Conservation (phyloP, 2,329 filamentous ascomycete species). For the Aspergillus spinulosporus region DNA sequence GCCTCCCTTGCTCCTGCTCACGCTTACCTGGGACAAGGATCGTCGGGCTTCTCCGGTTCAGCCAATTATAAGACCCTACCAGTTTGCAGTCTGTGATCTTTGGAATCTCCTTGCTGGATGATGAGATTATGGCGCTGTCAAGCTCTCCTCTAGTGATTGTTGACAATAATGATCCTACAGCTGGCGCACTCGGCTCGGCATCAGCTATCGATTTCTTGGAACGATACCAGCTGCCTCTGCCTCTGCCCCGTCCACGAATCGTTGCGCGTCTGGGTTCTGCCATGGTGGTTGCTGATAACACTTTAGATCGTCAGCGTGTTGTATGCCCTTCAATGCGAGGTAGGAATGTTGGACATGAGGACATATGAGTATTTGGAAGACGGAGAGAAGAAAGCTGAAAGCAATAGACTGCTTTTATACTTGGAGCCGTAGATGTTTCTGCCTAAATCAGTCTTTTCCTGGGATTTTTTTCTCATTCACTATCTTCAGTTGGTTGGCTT, state of each 20-base stretch:
- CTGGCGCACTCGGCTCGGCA: background rate
- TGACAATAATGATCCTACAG: constrained; percentile 5
- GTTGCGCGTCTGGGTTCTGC: background rate
- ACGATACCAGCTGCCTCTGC: background rate
- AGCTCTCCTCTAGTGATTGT: constrained; percentile 7
- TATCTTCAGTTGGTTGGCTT: background rate
- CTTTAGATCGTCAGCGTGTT: background rate
- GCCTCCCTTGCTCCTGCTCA: background rate
- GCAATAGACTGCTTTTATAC: background rate
- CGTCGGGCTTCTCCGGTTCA: constrained; percentile 4
- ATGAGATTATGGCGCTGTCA: background rate
- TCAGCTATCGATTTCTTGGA: background rate
- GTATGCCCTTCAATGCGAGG: background rate
- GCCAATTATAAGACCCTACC: constrained; percentile 16
- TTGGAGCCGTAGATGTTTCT: background rate
- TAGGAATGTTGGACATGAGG: background rate
- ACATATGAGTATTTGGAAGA: background rate
- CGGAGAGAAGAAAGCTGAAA: background rate
- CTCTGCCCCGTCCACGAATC: background rate
- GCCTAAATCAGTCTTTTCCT: background rate
- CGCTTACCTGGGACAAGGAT: constrained; percentile 14
- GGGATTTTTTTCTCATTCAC: background rate
- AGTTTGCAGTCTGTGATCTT: constrained; percentile 8
- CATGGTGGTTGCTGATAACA: background rate
- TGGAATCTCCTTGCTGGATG: background rate